Conservation (phyloP, 2,329 filamentous ascomycete species). For the Nannizziopsis arthrosporioides region DNA sequence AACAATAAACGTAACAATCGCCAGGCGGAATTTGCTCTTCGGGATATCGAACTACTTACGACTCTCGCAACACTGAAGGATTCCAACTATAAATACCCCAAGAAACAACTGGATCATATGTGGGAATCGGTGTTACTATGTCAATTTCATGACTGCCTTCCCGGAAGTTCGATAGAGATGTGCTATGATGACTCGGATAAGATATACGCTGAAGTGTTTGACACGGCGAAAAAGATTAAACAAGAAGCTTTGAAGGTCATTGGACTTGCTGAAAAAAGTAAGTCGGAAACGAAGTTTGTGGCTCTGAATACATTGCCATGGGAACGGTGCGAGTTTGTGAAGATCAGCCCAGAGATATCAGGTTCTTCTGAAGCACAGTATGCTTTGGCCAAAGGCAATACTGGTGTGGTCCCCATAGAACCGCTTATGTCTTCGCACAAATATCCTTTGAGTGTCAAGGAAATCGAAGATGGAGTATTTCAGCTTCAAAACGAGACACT, state of each 20-base stretch:
- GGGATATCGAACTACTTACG: constrained; percentile 77
- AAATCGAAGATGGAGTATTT: constrained; percentile 52
- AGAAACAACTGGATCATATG: constrained; percentile 85
- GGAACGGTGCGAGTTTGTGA: constrained; percentile 63
- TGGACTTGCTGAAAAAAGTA: constrained; percentile 43
- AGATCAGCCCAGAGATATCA: constrained; percentile 34
- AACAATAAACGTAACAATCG: constrained; percentile 96
- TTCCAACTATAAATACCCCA: constrained; percentile 75
- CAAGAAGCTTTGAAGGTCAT: constrained; percentile 58
- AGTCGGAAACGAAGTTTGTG: constrained; percentile 39
- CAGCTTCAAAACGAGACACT: constrained; percentile 69
- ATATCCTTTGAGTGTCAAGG: constrained; percentile 37
- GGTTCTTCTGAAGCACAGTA: constrained; percentile 24
- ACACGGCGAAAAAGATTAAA: constrained; percentile 60
- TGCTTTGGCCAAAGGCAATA: constrained; percentile 37
- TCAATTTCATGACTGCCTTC: constrained; percentile 95
- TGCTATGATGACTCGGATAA: constrained; percentile 92
- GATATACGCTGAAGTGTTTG: constrained; percentile 73
- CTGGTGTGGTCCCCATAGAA: constrained; percentile 33
- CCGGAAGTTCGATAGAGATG: constrained; percentile 93
- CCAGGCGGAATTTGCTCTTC: constrained; percentile 69
- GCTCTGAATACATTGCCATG: constrained; percentile 82
- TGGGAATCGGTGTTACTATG: constrained; percentile 88
- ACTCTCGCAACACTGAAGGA: constrained; percentile 66
- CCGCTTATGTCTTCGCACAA: constrained; percentile 18